Evolutionary conservation across 2,329 filamentous ascomycete genomes (phyloP).

Genomic region (Trematosphaeria pertusa): DNA sequence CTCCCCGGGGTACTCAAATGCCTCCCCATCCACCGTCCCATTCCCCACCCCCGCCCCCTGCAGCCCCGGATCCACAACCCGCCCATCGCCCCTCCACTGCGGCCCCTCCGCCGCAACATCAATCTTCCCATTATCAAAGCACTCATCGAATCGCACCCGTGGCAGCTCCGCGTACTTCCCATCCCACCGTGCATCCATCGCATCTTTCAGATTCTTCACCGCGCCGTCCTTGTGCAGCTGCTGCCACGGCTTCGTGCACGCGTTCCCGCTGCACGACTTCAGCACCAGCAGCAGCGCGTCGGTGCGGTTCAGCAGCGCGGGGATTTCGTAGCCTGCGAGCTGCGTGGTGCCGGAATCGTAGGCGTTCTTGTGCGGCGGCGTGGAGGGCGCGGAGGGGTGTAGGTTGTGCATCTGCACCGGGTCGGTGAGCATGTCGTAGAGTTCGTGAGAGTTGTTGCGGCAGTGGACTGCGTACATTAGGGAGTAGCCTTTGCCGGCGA

Average conservation of each 20-base stretch:
- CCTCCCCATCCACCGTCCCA: not conserved
- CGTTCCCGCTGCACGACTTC: conserved; percentile 64
- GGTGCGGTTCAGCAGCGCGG: conserved; percentile 37
- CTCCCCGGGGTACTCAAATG: not conserved
- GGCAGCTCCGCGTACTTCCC: conserved; percentile 3
- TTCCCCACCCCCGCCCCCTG: not conserved
- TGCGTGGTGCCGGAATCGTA: not conserved
- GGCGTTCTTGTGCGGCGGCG: conserved; percentile 14
- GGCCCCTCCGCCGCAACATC: conserved; percentile 2
- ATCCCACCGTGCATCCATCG: conserved; percentile 58
- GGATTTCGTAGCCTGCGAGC: conserved; percentile 11
- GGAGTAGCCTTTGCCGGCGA: conserved; percentile 62
- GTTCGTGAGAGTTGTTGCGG: conserved; percentile 66
- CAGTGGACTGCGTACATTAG: conserved; percentile 74
- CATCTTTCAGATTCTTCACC: conserved; percentile 61
- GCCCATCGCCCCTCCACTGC: conserved; percentile 4
- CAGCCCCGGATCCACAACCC: not conserved
- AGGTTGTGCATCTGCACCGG: conserved; percentile 25
- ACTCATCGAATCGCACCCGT: not conserved
- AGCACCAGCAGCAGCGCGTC: conserved; percentile 66
- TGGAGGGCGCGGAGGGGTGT: conserved; percentile 35
- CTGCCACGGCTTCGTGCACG: conserved; percentile 64
- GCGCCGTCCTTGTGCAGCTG: conserved; percentile 61
- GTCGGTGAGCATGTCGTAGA: conserved; percentile 65
- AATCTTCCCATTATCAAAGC: conserved; percentile 1